phyloP scores from a whole-genome alignment of 2,329 filamentous ascomycete genomes.

The Pyrenophora seminiperda region DNA sequence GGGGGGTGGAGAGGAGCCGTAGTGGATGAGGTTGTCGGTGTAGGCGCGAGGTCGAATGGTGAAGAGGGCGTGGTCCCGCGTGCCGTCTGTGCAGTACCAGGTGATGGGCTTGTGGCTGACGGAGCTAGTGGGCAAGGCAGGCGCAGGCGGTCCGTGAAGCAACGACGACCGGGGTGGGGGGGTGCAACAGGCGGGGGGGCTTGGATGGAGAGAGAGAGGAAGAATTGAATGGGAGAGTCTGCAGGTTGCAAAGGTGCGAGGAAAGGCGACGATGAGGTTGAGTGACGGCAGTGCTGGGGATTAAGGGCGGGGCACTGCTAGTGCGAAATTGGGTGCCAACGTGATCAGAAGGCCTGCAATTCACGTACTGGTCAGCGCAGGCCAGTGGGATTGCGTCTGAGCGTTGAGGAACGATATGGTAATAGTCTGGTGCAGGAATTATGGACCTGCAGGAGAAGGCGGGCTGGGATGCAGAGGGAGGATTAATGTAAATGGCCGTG shows the following conservation, averaged over 20 bases:
- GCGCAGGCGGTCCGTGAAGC: conserved; percentile 24
- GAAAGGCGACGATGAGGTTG: conserved; percentile 29
- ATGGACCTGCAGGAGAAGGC: conserved; percentile 17
- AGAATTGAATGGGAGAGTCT: conserved; percentile 30
- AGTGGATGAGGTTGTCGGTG: conserved; percentile 51
- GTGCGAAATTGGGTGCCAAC: conserved; percentile 21
- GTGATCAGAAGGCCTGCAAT: conserved; percentile 19
- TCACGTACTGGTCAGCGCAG: conserved; percentile 14
- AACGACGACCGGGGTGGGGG: conserved; percentile 17
- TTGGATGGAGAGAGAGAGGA: conserved; percentile 13
- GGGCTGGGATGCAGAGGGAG: conserved; percentile 3
- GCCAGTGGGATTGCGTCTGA: conserved; percentile 7
- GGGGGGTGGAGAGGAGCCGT: conserved; percentile 55
- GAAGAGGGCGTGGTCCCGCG: conserved; percentile 30
- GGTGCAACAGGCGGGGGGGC: conserved; percentile 8
- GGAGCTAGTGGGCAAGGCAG: conserved; percentile 25
- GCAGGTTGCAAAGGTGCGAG: conserved; percentile 26
- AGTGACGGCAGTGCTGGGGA: conserved; percentile 33
- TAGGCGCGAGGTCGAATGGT: conserved; percentile 26
- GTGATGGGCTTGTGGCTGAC: conserved; percentile 28
- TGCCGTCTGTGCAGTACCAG: conserved; percentile 29
- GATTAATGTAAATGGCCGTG: conserved; percentile 13
- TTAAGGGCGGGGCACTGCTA: conserved; percentile 28
- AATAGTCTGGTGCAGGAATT: conserved; percentile 13
- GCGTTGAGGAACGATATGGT: conserved; percentile 5